Conservation (phyloP, 495 filamentous ascomycete species). For the Bathelium albidoporum region DNA sequence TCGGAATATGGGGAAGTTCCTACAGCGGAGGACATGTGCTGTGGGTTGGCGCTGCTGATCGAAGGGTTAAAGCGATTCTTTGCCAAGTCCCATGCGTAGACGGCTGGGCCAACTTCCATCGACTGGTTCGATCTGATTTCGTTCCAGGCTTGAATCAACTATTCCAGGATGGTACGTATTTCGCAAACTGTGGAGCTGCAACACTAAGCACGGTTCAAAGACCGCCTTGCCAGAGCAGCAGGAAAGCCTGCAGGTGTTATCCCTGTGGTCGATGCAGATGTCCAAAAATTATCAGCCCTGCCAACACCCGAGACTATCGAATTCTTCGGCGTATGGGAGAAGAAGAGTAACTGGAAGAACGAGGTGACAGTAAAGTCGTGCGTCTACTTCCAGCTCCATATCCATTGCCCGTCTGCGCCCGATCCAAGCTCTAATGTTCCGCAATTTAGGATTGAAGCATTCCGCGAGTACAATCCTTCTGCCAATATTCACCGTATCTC, state of each 20-base stretch:
- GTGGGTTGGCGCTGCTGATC: constrained; percentile 28
- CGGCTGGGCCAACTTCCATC: constrained; percentile 17
- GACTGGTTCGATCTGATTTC: constrained; percentile 16
- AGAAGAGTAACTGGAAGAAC: constrained; percentile 24
- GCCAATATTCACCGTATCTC: constrained; percentile 26
- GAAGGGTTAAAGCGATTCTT: constrained; percentile 29
- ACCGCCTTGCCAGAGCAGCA: constrained; percentile 13
- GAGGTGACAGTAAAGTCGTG: constrained; percentile 24
- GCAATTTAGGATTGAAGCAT: constrained; percentile 15
- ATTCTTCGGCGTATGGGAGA: constrained; percentile 19
- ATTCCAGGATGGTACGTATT: constrained; percentile 14
- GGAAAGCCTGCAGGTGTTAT: constrained; percentile 11
- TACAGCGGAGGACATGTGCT: constrained; percentile 29
- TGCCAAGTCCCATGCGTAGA: constrained; percentile 20
- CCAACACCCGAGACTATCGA: constrained; percentile 18
- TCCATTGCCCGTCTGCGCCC: background rate
- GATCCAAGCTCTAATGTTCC: background rate
- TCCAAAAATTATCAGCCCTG: constrained; percentile 14
- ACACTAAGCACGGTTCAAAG: constrained; percentile 1
- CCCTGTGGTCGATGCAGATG: constrained; percentile 18
- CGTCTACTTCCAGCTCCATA: constrained; percentile 6
- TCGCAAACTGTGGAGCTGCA: background rate
- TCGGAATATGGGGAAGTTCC: constrained; percentile 30
- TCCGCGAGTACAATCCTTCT: constrained; percentile 25
- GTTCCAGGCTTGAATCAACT: constrained; percentile 7